A percentile compares a stretch with the other conserved stretches of the same genome.
phyloP scores from a whole-genome alignment of 1,284 basidiomycete genomes.

The Caloboletus firmus region DNA sequence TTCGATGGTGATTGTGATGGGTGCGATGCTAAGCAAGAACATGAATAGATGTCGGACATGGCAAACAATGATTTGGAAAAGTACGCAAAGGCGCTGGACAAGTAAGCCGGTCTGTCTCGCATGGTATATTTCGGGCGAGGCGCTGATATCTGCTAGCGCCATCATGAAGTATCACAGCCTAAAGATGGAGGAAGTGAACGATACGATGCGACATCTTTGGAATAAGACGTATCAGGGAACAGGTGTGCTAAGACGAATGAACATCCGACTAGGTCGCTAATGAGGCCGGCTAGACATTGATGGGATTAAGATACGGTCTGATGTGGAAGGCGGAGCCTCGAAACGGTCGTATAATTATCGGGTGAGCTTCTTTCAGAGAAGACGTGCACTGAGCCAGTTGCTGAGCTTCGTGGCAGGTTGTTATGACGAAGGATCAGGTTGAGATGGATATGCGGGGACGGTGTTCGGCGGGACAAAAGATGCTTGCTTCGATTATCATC shows the following conservation, averaged over 20 bases:
- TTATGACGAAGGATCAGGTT: conserved; percentile 98
- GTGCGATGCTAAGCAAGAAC: not conserved
- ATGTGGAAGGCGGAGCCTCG: conserved; percentile 83
- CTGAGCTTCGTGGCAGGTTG: conserved; percentile 60
- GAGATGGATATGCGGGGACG: conserved; percentile 99
- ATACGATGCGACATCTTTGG: conserved; percentile 95
- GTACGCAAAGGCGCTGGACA: conserved; percentile 94
- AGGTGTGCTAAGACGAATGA: conserved; percentile 48
- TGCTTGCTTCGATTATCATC: conserved; percentile 98
- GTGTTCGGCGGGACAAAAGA: conserved; percentile 98
- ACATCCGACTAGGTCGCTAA: conserved; percentile 20
- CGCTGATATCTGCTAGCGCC: conserved; percentile 55
- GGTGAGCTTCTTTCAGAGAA: conserved; percentile 46
- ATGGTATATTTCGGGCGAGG: not conserved
- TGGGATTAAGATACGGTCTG: conserved; percentile 93
- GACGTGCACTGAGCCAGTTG: conserved; percentile 12
- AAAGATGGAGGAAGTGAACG: conserved; percentile 99
- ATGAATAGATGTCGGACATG: conserved; percentile 79
- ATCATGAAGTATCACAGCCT: conserved; percentile 99
- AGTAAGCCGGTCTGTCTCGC: conserved; percentile 50
- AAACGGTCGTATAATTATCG: conserved; percentile 98
- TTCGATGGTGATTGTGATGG: not conserved
- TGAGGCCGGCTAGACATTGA: conserved; percentile 77
- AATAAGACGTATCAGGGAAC: conserved; percentile 99
- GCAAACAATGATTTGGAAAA: conserved; percentile 96